These are phyloP conservation scores for Eucalyptus pauciflora DNA, from an alignment of 345 rosid genomes.

Conservation along the genomic window DNA sequence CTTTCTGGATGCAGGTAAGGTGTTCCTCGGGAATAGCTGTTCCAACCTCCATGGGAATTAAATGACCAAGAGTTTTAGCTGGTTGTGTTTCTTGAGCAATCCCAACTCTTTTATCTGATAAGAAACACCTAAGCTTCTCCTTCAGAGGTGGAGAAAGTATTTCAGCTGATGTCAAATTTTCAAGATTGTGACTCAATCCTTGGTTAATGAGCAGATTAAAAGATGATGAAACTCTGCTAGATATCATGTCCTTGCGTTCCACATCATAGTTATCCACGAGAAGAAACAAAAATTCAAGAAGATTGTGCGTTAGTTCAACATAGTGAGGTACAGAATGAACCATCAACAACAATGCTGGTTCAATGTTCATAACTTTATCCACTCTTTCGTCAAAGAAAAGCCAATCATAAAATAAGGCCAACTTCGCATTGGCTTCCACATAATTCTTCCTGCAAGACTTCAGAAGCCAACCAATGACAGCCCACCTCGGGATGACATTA, in stretches of 20 bases:
- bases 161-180: slow-evolving; percentile 27
- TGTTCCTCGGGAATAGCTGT: slow-evolving; percentile 1
- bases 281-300: slow-evolving; percentile 69
- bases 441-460: slow-evolving; percentile 39
- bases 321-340: slow-evolving; percentile 60
- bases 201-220: slow-evolving; percentile 36
- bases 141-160: slow-evolving; percentile 35
- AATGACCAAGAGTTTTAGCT: background rate
- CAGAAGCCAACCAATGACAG: slow-evolving; percentile 70
- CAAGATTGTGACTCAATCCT: slow-evolving; percentile 49
- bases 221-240: slow-evolving; percentile 45
- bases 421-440: slow-evolving; percentile 40
- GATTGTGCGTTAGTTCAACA: slow-evolving; percentile 42
- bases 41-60: background rate
- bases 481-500: slow-evolving; percentile 76
- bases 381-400: slow-evolving; percentile 62
- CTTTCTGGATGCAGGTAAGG: background rate
- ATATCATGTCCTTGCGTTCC: slow-evolving; percentile 22
- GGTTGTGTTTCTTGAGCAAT: slow-evolving; percentile 5
- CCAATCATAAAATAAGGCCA: slow-evolving; percentile 81
- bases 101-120: slow-evolving; percentile 15
- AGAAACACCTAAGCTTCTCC: slow-evolving; percentile 34
- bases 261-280: slow-evolving; percentile 57
- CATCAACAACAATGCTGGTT: slow-evolving; percentile 83
- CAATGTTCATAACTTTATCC: slow-evolving; percentile 75